phyloP scores from a whole-genome alignment of 2,329 filamentous ascomycete genomes.

The Thermothelomyces thermophilus region DNA sequence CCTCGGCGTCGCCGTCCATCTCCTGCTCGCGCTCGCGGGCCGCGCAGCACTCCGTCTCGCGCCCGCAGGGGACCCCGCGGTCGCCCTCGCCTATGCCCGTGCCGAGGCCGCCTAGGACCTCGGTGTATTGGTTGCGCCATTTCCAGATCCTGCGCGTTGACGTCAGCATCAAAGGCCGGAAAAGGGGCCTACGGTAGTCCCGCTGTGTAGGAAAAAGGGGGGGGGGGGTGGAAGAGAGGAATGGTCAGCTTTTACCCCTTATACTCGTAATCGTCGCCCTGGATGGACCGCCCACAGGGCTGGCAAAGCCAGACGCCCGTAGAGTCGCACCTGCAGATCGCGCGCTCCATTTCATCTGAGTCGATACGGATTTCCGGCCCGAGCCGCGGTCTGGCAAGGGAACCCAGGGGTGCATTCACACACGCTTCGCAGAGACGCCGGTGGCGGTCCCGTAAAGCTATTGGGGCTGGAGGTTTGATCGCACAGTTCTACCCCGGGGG shows the following conservation, averaged over 20 bases:
- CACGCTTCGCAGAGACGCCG: conserved; percentile 76
- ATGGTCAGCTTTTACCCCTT: conserved; percentile 38
- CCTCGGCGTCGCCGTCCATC: conserved; percentile 76
- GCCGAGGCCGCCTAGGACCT: conserved; percentile 71
- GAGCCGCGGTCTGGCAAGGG: conserved; percentile 42
- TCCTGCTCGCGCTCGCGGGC: conserved; percentile 74
- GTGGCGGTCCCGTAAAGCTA: conserved; percentile 65
- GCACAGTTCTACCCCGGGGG: conserved; percentile 74
- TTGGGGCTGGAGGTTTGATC: conserved; percentile 68
- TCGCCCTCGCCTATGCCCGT: conserved; percentile 84
- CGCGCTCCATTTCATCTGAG: conserved; percentile 50
- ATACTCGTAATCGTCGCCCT: conserved; percentile 53
- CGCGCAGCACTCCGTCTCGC: conserved; percentile 68
- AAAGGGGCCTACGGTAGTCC: too few relatives aligned
- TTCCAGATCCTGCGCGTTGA: conserved; percentile 72
- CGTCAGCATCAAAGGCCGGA: too few relatives aligned
- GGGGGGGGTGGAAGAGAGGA: not conserved
- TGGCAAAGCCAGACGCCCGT: conserved; percentile 76
- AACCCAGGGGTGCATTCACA: conserved; percentile 60
- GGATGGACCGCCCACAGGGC: conserved; percentile 69
- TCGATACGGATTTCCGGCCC: conserved; percentile 42
- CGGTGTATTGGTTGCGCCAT: conserved; percentile 81
- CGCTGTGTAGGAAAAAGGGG: not conserved
- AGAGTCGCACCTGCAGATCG: conserved; percentile 46
- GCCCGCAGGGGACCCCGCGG: conserved; percentile 80